These are phyloP conservation scores for Smallanthus sonchifolius DNA, from an alignment of 129 eudicot species.

Conservation along the genomic window DNA sequence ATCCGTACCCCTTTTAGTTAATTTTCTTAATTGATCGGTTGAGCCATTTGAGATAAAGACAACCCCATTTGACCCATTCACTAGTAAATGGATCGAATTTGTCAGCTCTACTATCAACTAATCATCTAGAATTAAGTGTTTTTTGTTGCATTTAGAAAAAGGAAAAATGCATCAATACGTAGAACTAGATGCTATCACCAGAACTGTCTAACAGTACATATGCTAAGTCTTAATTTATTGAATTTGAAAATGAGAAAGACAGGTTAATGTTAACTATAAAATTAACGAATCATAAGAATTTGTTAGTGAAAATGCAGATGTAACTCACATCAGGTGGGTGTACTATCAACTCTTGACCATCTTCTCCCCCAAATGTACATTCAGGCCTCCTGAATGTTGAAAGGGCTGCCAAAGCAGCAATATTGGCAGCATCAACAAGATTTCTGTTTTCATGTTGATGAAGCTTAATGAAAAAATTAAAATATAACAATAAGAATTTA, in stretches of 20 bases:
- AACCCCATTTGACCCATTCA: not conserved
- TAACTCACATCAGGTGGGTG: slow-evolving; percentile 81
- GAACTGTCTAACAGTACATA: not conserved
- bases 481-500: not conserved
- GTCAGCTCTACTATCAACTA: not conserved
- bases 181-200: not conserved
- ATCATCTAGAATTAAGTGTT: not conserved
- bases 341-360: slow-evolving; percentile 81
- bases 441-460: slow-evolving; percentile 39
- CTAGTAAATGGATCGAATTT: not conserved
- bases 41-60: not conserved
- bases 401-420: slow-evolving; percentile 94
- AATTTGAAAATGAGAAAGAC: not conserved
- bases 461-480: not conserved
- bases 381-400: slow-evolving; percentile 88
- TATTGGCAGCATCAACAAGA: slow-evolving; percentile 98
- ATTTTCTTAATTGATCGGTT: not conserved
- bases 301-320: not conserved
- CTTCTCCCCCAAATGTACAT: slow-evolving; percentile 86
- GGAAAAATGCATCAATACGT: not conserved
- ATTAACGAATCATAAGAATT: not conserved
- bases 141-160: not conserved
- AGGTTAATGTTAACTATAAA: not conserved
- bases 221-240: not conserved
- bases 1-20: not conserved